phyloP scores from a whole-genome alignment of 2,329 filamentous ascomycete species.

The Trichoderma polysporum region DNA sequence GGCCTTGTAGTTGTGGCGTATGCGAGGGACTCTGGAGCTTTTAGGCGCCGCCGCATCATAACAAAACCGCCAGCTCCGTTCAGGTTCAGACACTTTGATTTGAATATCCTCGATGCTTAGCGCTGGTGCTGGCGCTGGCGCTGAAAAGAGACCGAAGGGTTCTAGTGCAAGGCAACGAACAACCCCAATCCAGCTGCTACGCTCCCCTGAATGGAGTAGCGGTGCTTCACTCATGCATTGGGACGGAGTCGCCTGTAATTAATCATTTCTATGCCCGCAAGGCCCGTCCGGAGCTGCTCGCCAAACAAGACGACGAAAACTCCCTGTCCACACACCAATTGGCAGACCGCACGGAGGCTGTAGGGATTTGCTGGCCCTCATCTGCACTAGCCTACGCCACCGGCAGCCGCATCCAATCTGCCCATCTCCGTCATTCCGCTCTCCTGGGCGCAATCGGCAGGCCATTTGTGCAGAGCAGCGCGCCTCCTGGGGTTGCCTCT shows the following conservation, averaged over 20 bases:
- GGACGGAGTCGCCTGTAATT: not conserved
- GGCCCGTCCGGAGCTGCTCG: not conserved
- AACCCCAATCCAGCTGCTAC: not conserved
- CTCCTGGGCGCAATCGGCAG: slow-evolving; percentile 20
- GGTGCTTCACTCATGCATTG: not conserved
- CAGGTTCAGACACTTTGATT: too few species aligned
- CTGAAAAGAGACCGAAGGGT: not conserved
- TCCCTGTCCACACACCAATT: not conserved
- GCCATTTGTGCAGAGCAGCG: slow-evolving; percentile 7
- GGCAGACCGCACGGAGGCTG: not conserved
- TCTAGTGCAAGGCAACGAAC: slow-evolving; percentile 5
- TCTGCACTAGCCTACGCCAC: slow-evolving; percentile 15
- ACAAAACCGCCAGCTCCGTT: too few species aligned
- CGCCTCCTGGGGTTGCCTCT: not conserved
- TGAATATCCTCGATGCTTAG: not conserved
- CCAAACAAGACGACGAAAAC: not conserved
- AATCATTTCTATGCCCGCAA: not conserved
- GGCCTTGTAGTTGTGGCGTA: not conserved
- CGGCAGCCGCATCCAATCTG: slow-evolving; percentile 20
- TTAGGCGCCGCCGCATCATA: too few species aligned
- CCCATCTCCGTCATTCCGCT: slow-evolving; percentile 20
- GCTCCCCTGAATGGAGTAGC: not conserved
- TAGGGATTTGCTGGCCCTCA: slow-evolving; percentile 12
- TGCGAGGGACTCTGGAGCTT: too few species aligned
- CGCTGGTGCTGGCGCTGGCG: not conserved